These are phyloP conservation scores for Metschnikowia lachancei DNA, from an alignment of 805 yeast genomes.

Conservation along the genomic window DNA sequence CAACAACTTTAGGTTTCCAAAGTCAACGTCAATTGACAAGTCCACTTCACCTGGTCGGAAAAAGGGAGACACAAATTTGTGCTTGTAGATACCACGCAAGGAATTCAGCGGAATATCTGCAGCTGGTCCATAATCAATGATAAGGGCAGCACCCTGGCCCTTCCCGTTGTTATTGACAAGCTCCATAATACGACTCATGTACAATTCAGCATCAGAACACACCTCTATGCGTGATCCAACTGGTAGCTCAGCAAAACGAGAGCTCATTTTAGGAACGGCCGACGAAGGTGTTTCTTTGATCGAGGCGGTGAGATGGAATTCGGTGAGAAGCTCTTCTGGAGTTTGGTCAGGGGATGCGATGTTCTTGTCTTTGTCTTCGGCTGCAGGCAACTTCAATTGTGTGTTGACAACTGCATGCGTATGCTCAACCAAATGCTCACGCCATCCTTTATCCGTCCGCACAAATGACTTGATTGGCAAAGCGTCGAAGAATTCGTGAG, in stretches of 20 bases:
- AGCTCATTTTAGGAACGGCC: conserved; percentile 48
- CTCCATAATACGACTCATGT: conserved; percentile 51
- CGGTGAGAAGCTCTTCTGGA: conserved; percentile 20
- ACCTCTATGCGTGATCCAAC: conserved; percentile 63
- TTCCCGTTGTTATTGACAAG: conserved; percentile 37
- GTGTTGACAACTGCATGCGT: conserved; percentile 36
- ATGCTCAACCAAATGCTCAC: conserved; percentile 70
- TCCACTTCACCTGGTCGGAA: conserved; percentile 77
- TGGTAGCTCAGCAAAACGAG: conserved; percentile 53
- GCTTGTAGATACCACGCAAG: conserved; percentile 69
- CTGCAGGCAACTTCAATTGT: conserved; percentile 27
- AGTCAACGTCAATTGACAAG: conserved; percentile 81
- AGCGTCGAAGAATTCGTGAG: conserved; percentile 88
- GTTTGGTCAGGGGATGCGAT: conserved; percentile 7
- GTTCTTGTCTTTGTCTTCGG: conserved; percentile 12
- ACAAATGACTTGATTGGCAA: conserved; percentile 71
- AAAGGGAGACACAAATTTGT: conserved; percentile 73
- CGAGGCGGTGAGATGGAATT: conserved; percentile 56
- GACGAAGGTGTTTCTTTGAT: conserved; percentile 64
- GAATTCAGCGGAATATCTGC: conserved; percentile 65
- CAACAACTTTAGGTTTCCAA: conserved; percentile 47
- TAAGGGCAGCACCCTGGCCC: conserved; percentile 59
- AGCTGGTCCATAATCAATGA: conserved; percentile 76
- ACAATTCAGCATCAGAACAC: conserved; percentile 68
- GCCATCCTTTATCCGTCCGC: conserved; percentile 67